Base-by-base conservation (phyloP, 129 eudicot species). In the sunflower (Helianthus annuus) region DNA sequence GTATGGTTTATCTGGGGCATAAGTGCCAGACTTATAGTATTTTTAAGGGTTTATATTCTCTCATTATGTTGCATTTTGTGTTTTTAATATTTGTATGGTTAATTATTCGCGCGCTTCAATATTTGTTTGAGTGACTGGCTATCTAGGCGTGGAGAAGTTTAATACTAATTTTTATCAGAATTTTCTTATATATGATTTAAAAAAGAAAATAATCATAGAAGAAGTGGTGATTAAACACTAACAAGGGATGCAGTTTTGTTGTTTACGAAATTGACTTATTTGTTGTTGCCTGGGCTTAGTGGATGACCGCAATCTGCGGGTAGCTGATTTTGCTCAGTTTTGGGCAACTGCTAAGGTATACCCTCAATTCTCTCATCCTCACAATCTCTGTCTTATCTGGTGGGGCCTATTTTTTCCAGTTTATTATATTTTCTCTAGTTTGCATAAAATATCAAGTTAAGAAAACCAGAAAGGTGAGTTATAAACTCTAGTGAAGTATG, bases 251-350 rank as follows among this genome's bases (percentile, higher is more conserved):
- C 99, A 90, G 96, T 90, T 90, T 79, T 86, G 79, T 79, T 84
- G 79, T 88, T 94, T 84, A 89, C 91, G 73, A 69, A 75, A 94
- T 88, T 94, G 91, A 94, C 96, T 87, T 84, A 76, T 94, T 90
- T 94, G 87, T 89, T 85, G 95, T 90, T 85, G 96, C 83, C 91
- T 86, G 88, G 88, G 82, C 91, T 94, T 94, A 94, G 99, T 94
- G 99, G 99, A 94, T 94, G 99, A 94, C 99, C 99, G 99, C 99
- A 94, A 94, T 94, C 99, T 94, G 99, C 99, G 99, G 99, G 97
- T 94, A 86, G 99, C 99, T 81, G 99, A 94, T 83, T 94, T 90
- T 94, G 96, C 97, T 94, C 97, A 94, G 83, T 94, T 94, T 94
- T 94, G 99, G 99, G 99, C 99, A 94, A 84, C 86, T 86, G 97